phyloP scores from a whole-genome alignment of 306 rosid genomes.

The Senna siamea region DNA sequence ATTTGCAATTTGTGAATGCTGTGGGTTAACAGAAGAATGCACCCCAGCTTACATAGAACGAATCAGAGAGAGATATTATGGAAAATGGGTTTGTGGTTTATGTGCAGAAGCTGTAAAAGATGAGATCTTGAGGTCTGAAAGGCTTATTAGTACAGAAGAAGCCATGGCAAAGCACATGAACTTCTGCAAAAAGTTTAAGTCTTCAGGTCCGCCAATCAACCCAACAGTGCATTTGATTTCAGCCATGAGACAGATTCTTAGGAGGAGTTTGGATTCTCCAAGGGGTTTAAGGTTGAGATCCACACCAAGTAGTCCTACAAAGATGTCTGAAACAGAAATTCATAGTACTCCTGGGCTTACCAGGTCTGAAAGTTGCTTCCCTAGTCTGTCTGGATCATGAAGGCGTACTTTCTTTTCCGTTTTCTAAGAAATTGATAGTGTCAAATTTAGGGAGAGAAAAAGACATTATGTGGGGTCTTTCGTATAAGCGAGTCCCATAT shows the following conservation, averaged over 20 bases:
- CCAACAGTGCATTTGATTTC: slow-evolving; percentile 77
- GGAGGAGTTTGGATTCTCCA: slow-evolving; percentile 80
- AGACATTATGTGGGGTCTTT: no score
- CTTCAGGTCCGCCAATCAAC: slow-evolving; percentile 71
- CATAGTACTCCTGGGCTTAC: slow-evolving; percentile 48
- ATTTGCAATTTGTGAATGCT: slow-evolving; percentile 83
- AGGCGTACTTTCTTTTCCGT: not conserved
- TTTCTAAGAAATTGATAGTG: no score
- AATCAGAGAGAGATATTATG: slow-evolving; percentile 67
- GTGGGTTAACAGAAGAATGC: slow-evolving; percentile 93
- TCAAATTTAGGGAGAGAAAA: no score
- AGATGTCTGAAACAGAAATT: slow-evolving; percentile 40
- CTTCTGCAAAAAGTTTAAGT: slow-evolving; percentile 68
- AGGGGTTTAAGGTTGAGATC: slow-evolving; percentile 58
- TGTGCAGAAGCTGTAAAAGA: slow-evolving; percentile 93
- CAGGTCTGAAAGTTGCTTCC: slow-evolving; percentile 77
- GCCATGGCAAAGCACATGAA: slow-evolving; percentile 80
- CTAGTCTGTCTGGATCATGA: slow-evolving; percentile 68
- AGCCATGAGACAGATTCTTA: slow-evolving; percentile 91
- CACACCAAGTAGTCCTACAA: slow-evolving; percentile 67
- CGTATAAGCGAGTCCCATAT: no score
- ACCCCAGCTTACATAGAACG: slow-evolving; percentile 78
- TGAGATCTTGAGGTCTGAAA: slow-evolving; percentile 74
- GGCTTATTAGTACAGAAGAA: slow-evolving; percentile 81
- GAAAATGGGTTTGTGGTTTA: slow-evolving; percentile 92